Base-by-base conservation (phyloP, 495 filamentous ascomycete genomes). In the Trichoderma erinaceum region DNA sequence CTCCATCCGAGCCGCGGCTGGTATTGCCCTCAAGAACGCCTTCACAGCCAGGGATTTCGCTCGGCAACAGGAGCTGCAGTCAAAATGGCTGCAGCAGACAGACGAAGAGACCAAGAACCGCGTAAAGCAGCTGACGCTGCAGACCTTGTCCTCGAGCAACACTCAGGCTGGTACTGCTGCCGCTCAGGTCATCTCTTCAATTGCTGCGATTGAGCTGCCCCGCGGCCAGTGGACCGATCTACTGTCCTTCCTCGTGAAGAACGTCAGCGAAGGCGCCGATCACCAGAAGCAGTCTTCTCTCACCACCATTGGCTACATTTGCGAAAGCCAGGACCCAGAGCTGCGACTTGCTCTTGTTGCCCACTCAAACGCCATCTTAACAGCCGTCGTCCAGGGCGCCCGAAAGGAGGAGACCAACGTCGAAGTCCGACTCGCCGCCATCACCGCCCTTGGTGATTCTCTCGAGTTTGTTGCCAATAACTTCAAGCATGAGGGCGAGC, bases 401-500 rank as follows among this genome's bases (percentile, higher is more conserved):
- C 88, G 95, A 64, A 97, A 97, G 75, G 96, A 98, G 78, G 96
- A 98, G 83, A 77, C 87, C 13, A 97, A 93, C 80, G 78, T 80
- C 71, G 93, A 98, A 74, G 93, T 99, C 46, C 91, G 95, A 63
- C 85, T 90, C 70, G 91, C 95, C 44, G 95, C 95, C 72, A 93
- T 99, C 75, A 89, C 89, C 66, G 96, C 95, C 23, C 88, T 99
- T 18, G 91, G 92, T 73, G 96, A 99, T 75, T 97, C 92, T n/a
- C 87, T 98, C 29, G 95, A 99, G 78, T 99, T 99, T 76, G 94
- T 99, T 43, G 87, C 92, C 16, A 92, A 91, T 77, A 99, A 99
- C 79, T 98, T 99, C 78, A 95, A 97, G 75, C 96, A 98, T 74
- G 95, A 99, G 78, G 95, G 94, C 70, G 95, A 99, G 82, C 88